Conservation (phyloP, 768 basidiomycete species). For the Suillus spraguei region DNA sequence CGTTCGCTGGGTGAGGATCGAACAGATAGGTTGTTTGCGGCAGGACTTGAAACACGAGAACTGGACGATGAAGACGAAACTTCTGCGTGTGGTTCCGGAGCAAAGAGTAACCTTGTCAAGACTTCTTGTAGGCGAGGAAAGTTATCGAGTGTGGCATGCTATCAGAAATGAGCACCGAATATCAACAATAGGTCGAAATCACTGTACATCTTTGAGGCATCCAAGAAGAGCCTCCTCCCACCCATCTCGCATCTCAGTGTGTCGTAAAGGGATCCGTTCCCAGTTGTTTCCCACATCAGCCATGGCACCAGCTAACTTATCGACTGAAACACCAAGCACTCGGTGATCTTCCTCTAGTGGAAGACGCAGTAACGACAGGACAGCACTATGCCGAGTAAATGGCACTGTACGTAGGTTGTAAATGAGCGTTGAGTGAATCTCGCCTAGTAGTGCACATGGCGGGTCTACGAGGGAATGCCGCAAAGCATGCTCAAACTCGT, state of each 20-base stretch:
- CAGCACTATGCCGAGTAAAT: slow-evolving; percentile 74
- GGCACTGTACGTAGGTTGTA: slow-evolving; percentile 86
- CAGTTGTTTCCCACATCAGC: slow-evolving; percentile 85
- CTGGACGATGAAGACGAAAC: slow-evolving; percentile 46
- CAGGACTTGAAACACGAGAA: slow-evolving; percentile 51
- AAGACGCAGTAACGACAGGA: slow-evolving; percentile 58
- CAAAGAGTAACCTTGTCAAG: slow-evolving; percentile 73
- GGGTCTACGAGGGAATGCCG: slow-evolving; percentile 72
- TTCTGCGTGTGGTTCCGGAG: slow-evolving; percentile 52
- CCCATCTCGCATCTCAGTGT: slow-evolving; percentile 73
- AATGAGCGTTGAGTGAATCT: slow-evolving; percentile 87
- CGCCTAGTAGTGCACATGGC: slow-evolving; percentile 77
- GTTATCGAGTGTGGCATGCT: slow-evolving; percentile 76
- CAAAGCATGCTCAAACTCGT: slow-evolving; percentile 89
- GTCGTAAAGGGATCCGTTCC: slow-evolving; percentile 76
- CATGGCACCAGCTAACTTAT: slow-evolving; percentile 67
- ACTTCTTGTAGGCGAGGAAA: slow-evolving; percentile 76
- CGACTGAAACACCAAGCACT: slow-evolving; percentile 59
- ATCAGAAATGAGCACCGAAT: slow-evolving; percentile 9
- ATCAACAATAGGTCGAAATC: slow-evolving; percentile 7
- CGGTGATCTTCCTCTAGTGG: slow-evolving; percentile 45
- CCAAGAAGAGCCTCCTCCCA: slow-evolving; percentile 94
- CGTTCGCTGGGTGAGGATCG: slow-evolving; percentile 62
- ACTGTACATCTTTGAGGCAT: slow-evolving; percentile 85
- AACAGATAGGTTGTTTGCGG: slow-evolving; percentile 38